Conservation (phyloP, 2,329 filamentous ascomycete genomes). For the Exophiala spinifera region DNA sequence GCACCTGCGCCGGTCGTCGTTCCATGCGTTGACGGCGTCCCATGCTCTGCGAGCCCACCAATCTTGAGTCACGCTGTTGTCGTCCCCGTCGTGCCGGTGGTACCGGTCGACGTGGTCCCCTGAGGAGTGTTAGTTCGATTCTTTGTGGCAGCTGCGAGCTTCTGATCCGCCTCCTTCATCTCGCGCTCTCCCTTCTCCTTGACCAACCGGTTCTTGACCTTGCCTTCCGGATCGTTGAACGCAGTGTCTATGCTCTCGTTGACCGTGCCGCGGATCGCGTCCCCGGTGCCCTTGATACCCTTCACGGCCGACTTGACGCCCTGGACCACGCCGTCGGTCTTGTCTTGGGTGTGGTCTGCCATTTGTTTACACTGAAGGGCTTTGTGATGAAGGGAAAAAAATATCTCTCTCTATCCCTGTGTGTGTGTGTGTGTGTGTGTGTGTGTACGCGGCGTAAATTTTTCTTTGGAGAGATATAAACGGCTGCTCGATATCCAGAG, state of each 20-base stretch:
- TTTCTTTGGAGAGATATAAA: no score
- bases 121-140: no score
- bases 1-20: conserved; percentile 20
- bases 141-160: conserved; percentile 1
- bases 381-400: no score
- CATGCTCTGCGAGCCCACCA: neutral
- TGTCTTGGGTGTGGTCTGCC: conserved; percentile 19
- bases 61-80: neutral
- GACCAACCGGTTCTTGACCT: conserved; percentile 15
- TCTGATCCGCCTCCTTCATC: conserved; percentile 12
- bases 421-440: no score
- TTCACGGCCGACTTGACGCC: conserved; percentile 18
- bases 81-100: no score
- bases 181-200: conserved; percentile 21
- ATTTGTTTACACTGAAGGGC: no score
- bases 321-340: conserved; percentile 8
- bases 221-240: conserved; percentile 19
- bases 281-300: conserved; percentile 22
- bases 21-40: neutral
- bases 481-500: no score
- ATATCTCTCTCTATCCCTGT: no score
- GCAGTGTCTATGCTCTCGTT: conserved; percentile 20
- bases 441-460: no score
- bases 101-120: no score
- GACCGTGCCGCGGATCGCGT: conserved; percentile 21